phyloP scores from a whole-genome alignment of 2,329 filamentous ascomycete genomes.

The Ceratocystis harringtonii region DNA sequence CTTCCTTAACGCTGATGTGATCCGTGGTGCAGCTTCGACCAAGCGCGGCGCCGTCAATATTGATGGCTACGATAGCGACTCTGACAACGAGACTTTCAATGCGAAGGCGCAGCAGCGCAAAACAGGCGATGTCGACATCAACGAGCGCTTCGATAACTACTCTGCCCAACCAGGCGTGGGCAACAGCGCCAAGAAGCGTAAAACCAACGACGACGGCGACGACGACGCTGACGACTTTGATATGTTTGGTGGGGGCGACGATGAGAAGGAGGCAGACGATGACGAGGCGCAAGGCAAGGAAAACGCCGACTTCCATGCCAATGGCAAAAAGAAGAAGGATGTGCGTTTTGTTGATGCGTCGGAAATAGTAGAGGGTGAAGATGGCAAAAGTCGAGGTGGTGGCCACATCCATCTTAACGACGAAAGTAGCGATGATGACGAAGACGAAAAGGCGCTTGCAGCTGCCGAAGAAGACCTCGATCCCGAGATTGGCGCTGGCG shows the following conservation, averaged over 20 bases:
- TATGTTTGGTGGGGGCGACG: slow-evolving; percentile 65
- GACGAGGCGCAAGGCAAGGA: slow-evolving; percentile 24
- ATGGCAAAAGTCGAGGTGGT: slow-evolving; percentile 55
- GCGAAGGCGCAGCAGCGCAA: slow-evolving; percentile 49
- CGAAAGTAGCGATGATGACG: slow-evolving; percentile 43
- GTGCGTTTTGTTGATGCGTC: slow-evolving; percentile 44
- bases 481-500: slow-evolving; percentile 77
- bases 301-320: slow-evolving; percentile 23
- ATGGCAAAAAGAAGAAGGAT: slow-evolving; percentile 46
- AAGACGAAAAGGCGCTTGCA: slow-evolving; percentile 55
- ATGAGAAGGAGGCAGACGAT: slow-evolving; percentile 27
- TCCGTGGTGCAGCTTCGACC: slow-evolving; percentile 59
- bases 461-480: slow-evolving; percentile 64
- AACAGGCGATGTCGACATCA: slow-evolving; percentile 21
- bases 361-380: slow-evolving; percentile 61
- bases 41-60: slow-evolving; percentile 93
- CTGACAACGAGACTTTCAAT: slow-evolving; percentile 78
- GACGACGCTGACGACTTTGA: slow-evolving; percentile 48
- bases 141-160: slow-evolving; percentile 38
- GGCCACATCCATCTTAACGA: slow-evolving; percentile 51
- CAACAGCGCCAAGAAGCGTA: slow-evolving; percentile 21
- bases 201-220: slow-evolving; percentile 24
- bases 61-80: slow-evolving; percentile 93
- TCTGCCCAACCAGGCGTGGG: slow-evolving; percentile 26
- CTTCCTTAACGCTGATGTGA: slow-evolving; percentile 81